A percentile compares a stretch with the other conserved stretches of the same genome.
Conservation (phyloP, 2,329 filamentous ascomycete species). For the Xylaria arbuscula region DNA sequence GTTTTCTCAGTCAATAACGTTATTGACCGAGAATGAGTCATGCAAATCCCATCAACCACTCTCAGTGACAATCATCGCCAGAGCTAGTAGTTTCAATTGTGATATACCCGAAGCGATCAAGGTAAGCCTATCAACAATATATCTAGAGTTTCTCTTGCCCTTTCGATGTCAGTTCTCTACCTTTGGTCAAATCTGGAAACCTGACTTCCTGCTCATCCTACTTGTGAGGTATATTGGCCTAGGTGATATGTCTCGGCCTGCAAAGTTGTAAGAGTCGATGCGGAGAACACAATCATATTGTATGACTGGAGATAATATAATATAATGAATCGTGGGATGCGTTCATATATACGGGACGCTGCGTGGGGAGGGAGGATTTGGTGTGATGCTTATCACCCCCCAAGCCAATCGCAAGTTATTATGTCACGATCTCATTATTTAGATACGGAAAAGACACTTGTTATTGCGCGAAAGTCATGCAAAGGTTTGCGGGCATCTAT, state of each 20-base stretch:
- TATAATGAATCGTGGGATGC: too few relatives aligned
- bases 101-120: constrained; percentile 9
- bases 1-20: too few relatives aligned
- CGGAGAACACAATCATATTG: constrained; percentile 4
- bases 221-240: constrained; percentile 18
- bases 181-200: constrained; percentile 1
- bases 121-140: background rate
- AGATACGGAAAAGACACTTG: too few relatives aligned
- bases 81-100: background rate
- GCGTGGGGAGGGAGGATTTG: too few relatives aligned
- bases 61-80: background rate
- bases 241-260: background rate
- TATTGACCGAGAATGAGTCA: too few relatives aligned
- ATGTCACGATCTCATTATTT: too few relatives aligned
- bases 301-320: background rate
- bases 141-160: background rate
- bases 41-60: constrained; percentile 10
- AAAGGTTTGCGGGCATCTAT: too few relatives aligned
- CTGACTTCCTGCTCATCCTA: constrained; percentile 16
- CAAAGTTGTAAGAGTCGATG: background rate
- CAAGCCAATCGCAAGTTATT: too few relatives aligned
- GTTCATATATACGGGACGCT: too few relatives aligned
- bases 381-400: too few relatives aligned
- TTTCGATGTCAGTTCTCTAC: background rate
- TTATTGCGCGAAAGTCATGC: too few relatives aligned